Conservation (phyloP, 1,139 yeast genomes). For the Debaryomycetaceae sp. region DNA sequence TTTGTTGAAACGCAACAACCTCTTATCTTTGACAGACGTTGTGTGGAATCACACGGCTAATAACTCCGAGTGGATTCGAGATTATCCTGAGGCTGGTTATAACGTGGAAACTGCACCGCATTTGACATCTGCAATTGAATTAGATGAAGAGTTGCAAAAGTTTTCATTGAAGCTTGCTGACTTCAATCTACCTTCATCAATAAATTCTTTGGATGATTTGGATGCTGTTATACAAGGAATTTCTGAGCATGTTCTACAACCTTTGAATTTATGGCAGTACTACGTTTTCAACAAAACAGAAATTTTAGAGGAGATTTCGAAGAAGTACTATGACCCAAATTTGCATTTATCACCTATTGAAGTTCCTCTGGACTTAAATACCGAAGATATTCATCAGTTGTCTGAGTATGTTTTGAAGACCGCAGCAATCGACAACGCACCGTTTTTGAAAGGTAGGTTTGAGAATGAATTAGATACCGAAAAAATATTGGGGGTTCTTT, state of each 20-base stretch:
- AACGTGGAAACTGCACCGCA: slow-evolving; percentile 87
- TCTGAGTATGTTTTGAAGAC: slow-evolving; percentile 49
- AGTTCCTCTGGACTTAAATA: slow-evolving; percentile 30
- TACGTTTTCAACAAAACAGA: slow-evolving; percentile 62
- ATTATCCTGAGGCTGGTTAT: slow-evolving; percentile 90
- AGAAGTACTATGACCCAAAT: slow-evolving; percentile 35
- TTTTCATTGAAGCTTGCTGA: slow-evolving; percentile 55
- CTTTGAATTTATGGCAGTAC: slow-evolving; percentile 79
- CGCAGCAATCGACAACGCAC: slow-evolving; percentile 25
- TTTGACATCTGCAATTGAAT: slow-evolving; percentile 75
- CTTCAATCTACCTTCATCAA: slow-evolving; percentile 58
- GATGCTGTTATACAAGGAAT: slow-evolving; percentile 62
- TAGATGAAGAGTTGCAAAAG: slow-evolving; percentile 65
- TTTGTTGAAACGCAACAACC: slow-evolving; percentile 53
- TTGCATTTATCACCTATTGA: slow-evolving; percentile 21
- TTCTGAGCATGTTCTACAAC: slow-evolving; percentile 60
- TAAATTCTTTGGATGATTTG: slow-evolving; percentile 53
- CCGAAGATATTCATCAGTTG: slow-evolving; percentile 35
- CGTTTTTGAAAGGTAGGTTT: slow-evolving; percentile 37
- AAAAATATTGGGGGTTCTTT: slow-evolving; percentile 47
- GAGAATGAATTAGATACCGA: slow-evolving; percentile 52
- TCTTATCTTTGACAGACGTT: slow-evolving; percentile 82
- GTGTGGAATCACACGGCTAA: slow-evolving; percentile 95
- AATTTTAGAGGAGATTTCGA: slow-evolving; percentile 30
- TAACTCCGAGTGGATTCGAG: slow-evolving; percentile 79